phyloP scores from a whole-genome alignment of 805 yeast species.

The Pichia nakasei region DNA sequence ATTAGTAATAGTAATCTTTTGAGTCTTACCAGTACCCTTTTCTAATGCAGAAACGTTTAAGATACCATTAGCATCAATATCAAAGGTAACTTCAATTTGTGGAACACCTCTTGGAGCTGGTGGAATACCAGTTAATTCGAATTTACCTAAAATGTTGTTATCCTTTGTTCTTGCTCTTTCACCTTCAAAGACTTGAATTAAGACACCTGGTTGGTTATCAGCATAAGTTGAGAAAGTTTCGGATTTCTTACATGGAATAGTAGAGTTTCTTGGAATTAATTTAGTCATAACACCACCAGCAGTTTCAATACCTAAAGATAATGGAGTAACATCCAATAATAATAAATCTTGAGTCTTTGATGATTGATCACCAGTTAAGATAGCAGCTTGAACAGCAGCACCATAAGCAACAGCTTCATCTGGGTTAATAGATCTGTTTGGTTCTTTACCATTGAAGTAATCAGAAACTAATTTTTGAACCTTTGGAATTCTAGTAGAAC shows the following conservation, averaged over 20 bases:
- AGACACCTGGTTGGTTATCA: slow-evolving; percentile 79
- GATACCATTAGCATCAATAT: slow-evolving; percentile 75
- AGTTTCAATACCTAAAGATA: slow-evolving; percentile 76
- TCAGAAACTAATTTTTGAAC: slow-evolving; percentile 92
- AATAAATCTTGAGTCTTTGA: slow-evolving; percentile 93
- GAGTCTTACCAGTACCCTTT: slow-evolving; percentile 44
- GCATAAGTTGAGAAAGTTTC: slow-evolving; percentile 75
- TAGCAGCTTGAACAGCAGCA: slow-evolving; percentile 98
- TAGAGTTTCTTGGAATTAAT: slow-evolving; percentile 66
- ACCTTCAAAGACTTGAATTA: slow-evolving; percentile 72
- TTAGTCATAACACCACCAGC: slow-evolving; percentile 81
- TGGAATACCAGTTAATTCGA: slow-evolving; percentile 64
- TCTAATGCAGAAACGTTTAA: slow-evolving; percentile 51
- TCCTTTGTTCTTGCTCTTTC: slow-evolving; percentile 73
- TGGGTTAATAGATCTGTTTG: slow-evolving; percentile 93
- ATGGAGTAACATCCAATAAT: slow-evolving; percentile 92
- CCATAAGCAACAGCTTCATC: slow-evolving; percentile 99
- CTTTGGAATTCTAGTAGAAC: slow-evolving; percentile 97
- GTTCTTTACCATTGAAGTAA: slow-evolving; percentile 96
- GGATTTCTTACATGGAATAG: slow-evolving; percentile 68
- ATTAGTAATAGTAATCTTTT: slow-evolving; percentile 40
- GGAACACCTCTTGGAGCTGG: slow-evolving; percentile 74
- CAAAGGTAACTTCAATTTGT: slow-evolving; percentile 68
- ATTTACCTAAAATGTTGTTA: slow-evolving; percentile 68
- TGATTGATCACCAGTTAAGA: slow-evolving; percentile 91